These are phyloP conservation scores for Haematococcus sp. DNA, from an alignment of 139 green algal genomes.

Conservation along the genomic window DNA sequence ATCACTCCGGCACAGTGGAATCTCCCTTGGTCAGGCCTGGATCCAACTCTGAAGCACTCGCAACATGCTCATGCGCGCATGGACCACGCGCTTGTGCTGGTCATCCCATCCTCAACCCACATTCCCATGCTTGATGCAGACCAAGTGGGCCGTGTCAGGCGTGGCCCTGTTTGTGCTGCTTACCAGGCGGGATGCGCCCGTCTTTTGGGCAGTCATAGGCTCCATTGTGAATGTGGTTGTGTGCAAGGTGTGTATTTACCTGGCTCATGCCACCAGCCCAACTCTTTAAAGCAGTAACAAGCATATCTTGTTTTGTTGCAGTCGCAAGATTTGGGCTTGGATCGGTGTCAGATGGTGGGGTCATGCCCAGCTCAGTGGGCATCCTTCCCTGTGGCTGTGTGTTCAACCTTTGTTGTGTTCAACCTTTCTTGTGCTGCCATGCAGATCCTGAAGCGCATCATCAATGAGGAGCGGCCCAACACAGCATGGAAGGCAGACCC, in stretches of 20 bases:
- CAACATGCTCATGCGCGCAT: too few species aligned
- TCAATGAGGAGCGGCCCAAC: conserved; percentile 68
- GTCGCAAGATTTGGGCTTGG: too few species aligned
- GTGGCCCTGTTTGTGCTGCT: conserved; percentile 49
- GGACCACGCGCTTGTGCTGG: too few species aligned
- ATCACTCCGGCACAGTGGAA: too few species aligned
- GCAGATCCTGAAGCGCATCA: conserved; percentile 63
- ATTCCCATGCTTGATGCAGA: conserved; percentile 31
- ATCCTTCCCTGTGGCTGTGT: not conserved
- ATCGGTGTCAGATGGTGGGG: not conserved
- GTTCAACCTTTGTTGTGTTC: not conserved
- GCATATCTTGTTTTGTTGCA: too few species aligned
- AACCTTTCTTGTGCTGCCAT: not conserved
- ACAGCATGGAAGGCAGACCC: conserved; percentile 58
- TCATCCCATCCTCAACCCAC: not conserved
- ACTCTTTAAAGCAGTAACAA: too few species aligned
- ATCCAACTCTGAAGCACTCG: too few species aligned
- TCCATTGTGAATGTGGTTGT: conserved; percentile 54
- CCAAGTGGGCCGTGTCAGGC: conserved; percentile 70
- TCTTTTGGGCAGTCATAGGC: conserved; percentile 63
- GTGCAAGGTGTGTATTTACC: conserved; percentile 44
- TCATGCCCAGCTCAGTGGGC: not conserved
- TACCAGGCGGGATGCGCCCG: conserved; percentile 37
- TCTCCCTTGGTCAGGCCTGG: too few species aligned
- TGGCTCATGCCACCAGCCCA: not conserved